Base-by-base conservation (phyloP, 2,329 filamentous ascomycete species). In the Karstenula rhodostoma region DNA sequence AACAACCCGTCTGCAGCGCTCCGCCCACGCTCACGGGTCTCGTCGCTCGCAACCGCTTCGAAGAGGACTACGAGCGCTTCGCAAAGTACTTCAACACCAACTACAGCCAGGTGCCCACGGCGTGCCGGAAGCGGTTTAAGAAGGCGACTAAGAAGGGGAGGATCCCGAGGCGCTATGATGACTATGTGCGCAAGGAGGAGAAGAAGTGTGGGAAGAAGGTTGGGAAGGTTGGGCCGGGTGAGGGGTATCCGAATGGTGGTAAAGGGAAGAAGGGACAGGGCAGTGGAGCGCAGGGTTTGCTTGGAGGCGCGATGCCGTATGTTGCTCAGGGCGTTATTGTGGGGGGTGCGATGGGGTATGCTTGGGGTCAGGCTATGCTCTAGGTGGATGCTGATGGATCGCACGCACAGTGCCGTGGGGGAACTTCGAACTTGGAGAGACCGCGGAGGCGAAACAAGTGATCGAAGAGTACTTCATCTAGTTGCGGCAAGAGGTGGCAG, bases 21-120 rank as follows among this genome's bases (percentile, higher is more conserved):
- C 37, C 5, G 13, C 51, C 35, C 4, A 19, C 2, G 10, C 15
- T 54, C 5, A 29, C 40, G 3, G 37, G 51, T 15, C 51, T 54
- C 17, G 25, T 43, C 8, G 37, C 51, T 5, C 43, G 25, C 10
- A 54, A 54, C 51, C 51, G 51, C 51, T 54, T 54, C 40, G 15
- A 54, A 17, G 51, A 33, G 25, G 51, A 54, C 51, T 54, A 54
- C 37, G 51, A 54, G 9, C 51, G 40, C n/a, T 44, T 44, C 51
- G 51, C 51, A 4, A 23, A 32, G n/a, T 43, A 43, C 17, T 54
- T 32, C 37, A 54, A 52, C 33, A 40, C 42, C 33, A 42, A 27
- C 13, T 9, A n/a, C 33, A 1, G 4, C 12, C 19, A 17, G n/a
- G 33, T 52, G 2, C 37, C 37, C 3, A 27, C 33, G 17, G 51